phyloP scores from a whole-genome alignment of 116 monocot species.

The Papilionanthe hybrid region DNA sequence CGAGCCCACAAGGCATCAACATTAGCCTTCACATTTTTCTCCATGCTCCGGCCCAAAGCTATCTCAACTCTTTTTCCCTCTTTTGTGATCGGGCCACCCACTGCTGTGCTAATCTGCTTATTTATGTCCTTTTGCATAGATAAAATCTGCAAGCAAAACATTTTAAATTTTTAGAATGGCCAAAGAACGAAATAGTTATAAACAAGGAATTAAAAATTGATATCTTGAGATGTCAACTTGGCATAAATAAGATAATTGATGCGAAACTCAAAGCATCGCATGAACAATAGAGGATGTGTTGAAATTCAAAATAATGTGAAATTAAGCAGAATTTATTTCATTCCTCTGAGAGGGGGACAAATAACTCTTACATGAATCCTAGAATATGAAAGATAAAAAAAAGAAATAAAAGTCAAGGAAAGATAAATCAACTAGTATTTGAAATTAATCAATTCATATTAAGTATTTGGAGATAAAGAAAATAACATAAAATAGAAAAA shows the following conservation, averaged over 20 bases:
- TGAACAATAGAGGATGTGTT: neutral
- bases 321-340: too few relatives aligned
- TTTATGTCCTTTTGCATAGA: conserved; percentile 81
- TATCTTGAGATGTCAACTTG: neutral
- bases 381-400: too few relatives aligned
- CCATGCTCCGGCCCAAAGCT: conserved; percentile 77
- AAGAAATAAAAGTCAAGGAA: too few relatives aligned
- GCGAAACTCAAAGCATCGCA: neutral
- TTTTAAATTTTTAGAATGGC: neutral
- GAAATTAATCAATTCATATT: too few relatives aligned
- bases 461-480: too few relatives aligned
- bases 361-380: too few relatives aligned
- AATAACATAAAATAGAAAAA: too few relatives aligned
- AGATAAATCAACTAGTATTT: too few relatives aligned
- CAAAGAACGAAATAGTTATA: neutral
- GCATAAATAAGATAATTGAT: neutral
- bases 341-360: too few relatives aligned
- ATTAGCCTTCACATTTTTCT: conserved; percentile 73
- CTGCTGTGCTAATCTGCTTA: conserved; percentile 57
- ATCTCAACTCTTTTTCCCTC: conserved; percentile 81
- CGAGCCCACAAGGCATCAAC: conserved; percentile 86
- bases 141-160: conserved; percentile 46
- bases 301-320: too few relatives aligned
- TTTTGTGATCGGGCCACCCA: conserved; percentile 57
- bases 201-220: neutral